Evolutionary conservation across 192 early-diverging fungal genomes (phyloP).

Genomic region (Coemansia sp.): DNA sequence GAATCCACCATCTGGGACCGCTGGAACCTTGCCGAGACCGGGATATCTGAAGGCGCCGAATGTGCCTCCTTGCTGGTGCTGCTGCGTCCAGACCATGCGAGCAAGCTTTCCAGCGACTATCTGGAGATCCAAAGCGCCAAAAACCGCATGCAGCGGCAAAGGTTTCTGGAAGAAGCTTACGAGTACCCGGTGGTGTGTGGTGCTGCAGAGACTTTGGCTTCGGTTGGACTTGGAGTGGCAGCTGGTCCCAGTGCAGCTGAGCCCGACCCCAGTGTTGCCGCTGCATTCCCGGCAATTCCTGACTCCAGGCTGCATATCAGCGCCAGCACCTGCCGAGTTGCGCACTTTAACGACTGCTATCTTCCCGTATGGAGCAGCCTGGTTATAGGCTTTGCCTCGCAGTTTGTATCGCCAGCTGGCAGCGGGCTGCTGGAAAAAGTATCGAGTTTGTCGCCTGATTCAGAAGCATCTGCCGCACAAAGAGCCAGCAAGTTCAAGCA

Average conservation of each 20-base stretch:
- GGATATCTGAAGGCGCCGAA: constrained; percentile 31
- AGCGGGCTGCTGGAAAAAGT: constrained; percentile 34
- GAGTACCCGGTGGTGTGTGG: constrained; percentile 11
- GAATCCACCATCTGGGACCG: constrained; percentile 57
- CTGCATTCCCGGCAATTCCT: constrained; percentile 1
- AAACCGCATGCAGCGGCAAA: constrained; percentile 22
- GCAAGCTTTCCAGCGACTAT: constrained; percentile 39
- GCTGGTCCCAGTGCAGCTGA: constrained; percentile 2
- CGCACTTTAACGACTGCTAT: constrained; percentile 36
- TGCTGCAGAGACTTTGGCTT: neutral
- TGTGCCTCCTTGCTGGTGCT: constrained; percentile 45
- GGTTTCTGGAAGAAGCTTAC: constrained; percentile 20
- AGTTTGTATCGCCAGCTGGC: constrained; percentile 48
- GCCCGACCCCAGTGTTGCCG: neutral
- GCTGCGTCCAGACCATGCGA: constrained; percentile 23
- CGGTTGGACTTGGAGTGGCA: neutral
- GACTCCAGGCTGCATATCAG: neutral
- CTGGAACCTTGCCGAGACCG: constrained; percentile 25
- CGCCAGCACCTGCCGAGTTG: constrained; percentile 6
- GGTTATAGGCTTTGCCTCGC: constrained; percentile 50
- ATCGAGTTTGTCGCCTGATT: neutral
- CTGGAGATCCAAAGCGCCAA: constrained; percentile 43
- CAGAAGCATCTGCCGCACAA: neutral
- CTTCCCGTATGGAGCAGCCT: constrained; percentile 48
- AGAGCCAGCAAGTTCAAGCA: neutral